Base-by-base conservation (phyloP, 2,329 filamentous ascomycete species). In the Ophiostoma novo-ulmi region DNA sequence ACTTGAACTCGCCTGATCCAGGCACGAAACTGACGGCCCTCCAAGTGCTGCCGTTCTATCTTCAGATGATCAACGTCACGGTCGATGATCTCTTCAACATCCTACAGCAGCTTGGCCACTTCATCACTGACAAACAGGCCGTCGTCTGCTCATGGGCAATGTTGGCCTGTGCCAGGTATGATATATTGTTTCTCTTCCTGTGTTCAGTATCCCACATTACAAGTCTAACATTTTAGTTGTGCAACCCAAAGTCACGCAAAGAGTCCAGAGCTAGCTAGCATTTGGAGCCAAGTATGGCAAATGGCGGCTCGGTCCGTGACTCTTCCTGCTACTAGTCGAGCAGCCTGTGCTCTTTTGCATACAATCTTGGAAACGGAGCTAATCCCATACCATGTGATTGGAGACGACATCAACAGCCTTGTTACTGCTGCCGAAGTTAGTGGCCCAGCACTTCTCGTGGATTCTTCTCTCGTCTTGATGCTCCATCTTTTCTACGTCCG, bases 261-360 rank as follows among this genome's bases (percentile, higher is more conserved):
- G 26, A 78, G 81, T 22, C 72, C 75, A n/a, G 77, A 77, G 63
- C 76, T 88, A 13, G 80, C 79, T 71, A 74, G 76, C 1, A 79
- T 82, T 38, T 97, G 93, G 93, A 83, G 85, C 71, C 87, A 91
- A 71, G 79, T 89, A 22, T 97, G 93, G 92, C 90, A 93, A 74
- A 81, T 91, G 10, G 88, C 91, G 38, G 85, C 86, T 64, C 87
- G 93, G 71, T 88, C 88, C 48, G 82, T 96, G 70, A 90, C 89
- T 71, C 88, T 91, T 68, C 83, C 89, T 31, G 83, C 84, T 1
- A 91, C 88, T 4, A 94, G 91, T 73, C 89, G 95, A 74, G 88
- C 92, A 63, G 91, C 94, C 13, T 93, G 91, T 77, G 85, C 90
- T 75, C 79, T 95, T 4, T 83, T 97, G 74, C 84, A 89, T 72